Evolutionary conservation across 1,284 basidiomycete genomes (phyloP), one percentile per base, ranked within the genome.

Genomic region (Sutorius eximius): DNA sequence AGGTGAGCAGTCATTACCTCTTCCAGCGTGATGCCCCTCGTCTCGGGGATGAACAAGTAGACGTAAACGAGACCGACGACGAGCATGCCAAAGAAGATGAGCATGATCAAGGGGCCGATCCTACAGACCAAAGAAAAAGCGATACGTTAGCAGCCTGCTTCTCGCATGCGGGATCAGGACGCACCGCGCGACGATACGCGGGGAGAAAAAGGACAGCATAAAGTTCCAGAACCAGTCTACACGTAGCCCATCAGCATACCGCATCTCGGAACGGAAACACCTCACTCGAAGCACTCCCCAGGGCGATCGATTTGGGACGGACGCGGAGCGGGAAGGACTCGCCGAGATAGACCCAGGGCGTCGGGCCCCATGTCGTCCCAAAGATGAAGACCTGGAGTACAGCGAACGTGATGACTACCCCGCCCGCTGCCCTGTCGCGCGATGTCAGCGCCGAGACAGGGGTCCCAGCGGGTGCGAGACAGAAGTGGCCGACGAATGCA

Each of bases 71-170:
- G 83, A 24, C 86, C 89, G 63, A 87, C 84, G 30, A 86, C 65
- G 12, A 91, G 77, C 80, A 87, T 85, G 58, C 89, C 88, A 64
- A 85, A 89, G 75, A 89, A 89, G 64, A 88, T 82, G 57, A 89
- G 67, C 45, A 91, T 74, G 67, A 92, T 91, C 56, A 89, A 77
- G 16, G 89, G 87, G 1, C 89, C 87, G 57, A 91, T 92, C 52
- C 78, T 80, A 40, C 13, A 20, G 33, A 13, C n/a, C 29, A 36
- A 24, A 45, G 5, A 27, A 27, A 27, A 27, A 27, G 3, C 24
- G 24, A n/a, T 24, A 6, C 12, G 30, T 48, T 22, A 47, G 34
- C 38, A 18, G 16, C n/a, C 10, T 18, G 20, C 47, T 53, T 45
- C 29, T 32, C 30, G 45, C 6, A 13, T 4, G 6, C 11, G 15